phyloP scores from a whole-genome alignment of 2,329 filamentous ascomycete genomes.

The Aspergillus neoniger region DNA sequence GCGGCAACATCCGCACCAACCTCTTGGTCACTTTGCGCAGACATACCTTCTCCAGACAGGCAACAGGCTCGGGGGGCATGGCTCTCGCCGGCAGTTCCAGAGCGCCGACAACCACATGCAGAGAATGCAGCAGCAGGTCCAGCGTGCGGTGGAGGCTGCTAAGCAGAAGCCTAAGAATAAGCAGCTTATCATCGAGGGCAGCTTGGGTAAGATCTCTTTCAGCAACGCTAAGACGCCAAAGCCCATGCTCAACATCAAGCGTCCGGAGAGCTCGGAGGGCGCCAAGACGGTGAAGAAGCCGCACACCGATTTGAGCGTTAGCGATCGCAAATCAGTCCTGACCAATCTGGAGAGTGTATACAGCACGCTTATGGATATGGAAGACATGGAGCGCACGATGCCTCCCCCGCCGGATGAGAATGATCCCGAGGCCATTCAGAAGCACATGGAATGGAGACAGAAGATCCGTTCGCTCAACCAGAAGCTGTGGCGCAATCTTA shows the following conservation, averaged over 20 bases:
- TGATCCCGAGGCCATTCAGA: slow-evolving; percentile 69
- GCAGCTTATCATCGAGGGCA: slow-evolving; percentile 93
- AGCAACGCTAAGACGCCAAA: slow-evolving; percentile 98
- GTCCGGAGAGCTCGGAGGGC: slow-evolving; percentile 68
- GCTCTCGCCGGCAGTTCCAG: slow-evolving; percentile 70
- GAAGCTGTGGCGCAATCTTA: slow-evolving; percentile 81
- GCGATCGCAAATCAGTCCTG: slow-evolving; percentile 80
- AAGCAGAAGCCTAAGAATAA: slow-evolving; percentile 98
- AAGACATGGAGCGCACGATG: slow-evolving; percentile 84
- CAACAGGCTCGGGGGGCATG: slow-evolving; percentile 69
- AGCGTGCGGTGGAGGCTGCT: slow-evolving; percentile 92
- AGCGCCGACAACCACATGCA: slow-evolving; percentile 97
- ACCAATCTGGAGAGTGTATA: slow-evolving; percentile 89
- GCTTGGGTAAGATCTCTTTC: slow-evolving; percentile 96
- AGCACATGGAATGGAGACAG: slow-evolving; percentile 78
- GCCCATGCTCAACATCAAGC: slow-evolving; percentile 92
- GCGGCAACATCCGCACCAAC: slow-evolving; percentile 87
- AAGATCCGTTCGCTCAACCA: slow-evolving; percentile 71
- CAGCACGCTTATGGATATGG: slow-evolving; percentile 83
- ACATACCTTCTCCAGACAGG: slow-evolving; percentile 97
- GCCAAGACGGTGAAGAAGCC: slow-evolving; percentile 51
- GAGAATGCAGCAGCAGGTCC: slow-evolving; percentile 98
- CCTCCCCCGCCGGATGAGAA: slow-evolving; percentile 67
- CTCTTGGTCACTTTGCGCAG: slow-evolving; percentile 93
- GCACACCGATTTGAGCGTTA: slow-evolving; percentile 56